Evolutionary conservation across 257 asterid genomes (phyloP).

Genomic region (Mentha longifolia): DNA sequence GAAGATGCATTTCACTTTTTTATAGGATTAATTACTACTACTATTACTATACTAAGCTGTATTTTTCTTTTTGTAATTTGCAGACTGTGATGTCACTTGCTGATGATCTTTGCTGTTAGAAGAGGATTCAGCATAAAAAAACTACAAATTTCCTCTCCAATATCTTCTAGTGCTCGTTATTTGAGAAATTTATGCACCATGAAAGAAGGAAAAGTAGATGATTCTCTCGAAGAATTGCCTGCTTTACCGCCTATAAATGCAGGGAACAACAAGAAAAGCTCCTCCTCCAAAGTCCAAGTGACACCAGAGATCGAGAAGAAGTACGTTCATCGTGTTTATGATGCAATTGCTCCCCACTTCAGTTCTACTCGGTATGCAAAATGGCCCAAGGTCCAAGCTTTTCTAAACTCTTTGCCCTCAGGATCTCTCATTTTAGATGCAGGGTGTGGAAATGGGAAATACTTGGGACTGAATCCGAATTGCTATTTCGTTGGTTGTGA

Average conservation of each 20-base stretch:
- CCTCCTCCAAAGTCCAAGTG: conserved; percentile 54
- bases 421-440: conserved; percentile 92
- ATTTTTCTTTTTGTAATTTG: background rate
- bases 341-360: conserved; percentile 99
- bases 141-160: conserved; percentile 25
- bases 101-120: conserved; percentile 53
- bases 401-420: conserved; percentile 64
- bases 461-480: conserved; percentile 74
- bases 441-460: conserved; percentile 97
- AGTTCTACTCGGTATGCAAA: conserved; percentile 94
- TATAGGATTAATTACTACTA: background rate
- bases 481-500: conserved; percentile 86
- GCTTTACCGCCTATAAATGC: conserved; percentile 52
- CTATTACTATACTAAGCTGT: conserved; percentile 6
- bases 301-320: conserved; percentile 96
- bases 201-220: conserved; percentile 49
- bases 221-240: conserved; percentile 40
- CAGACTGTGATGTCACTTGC: conserved; percentile 45
- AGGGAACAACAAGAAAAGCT: conserved; percentile 34
- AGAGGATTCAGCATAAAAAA: conserved; percentile 34
- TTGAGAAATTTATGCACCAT: conserved; percentile 48
- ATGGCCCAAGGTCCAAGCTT: conserved; percentile 95
- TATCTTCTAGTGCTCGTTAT: conserved; percentile 1
- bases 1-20: background rate
- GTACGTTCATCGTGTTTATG: conserved; percentile 91